phyloP scores from a whole-genome alignment of 495 filamentous ascomycete genomes.

The Neurospora discreta region DNA sequence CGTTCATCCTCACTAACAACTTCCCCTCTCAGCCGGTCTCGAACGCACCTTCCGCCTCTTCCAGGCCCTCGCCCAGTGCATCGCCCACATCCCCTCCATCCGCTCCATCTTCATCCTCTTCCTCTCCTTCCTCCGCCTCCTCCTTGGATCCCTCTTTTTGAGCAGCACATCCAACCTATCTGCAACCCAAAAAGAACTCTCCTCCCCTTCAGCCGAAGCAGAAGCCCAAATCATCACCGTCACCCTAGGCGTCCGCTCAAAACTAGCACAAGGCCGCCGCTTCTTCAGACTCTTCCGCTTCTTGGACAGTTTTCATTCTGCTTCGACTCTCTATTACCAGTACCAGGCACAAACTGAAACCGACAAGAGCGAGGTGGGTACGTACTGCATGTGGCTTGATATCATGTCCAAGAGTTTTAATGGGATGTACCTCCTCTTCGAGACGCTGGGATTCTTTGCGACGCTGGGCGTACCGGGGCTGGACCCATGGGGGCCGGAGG shows the following conservation, averaged over 20 bases:
- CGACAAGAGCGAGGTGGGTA: no score
- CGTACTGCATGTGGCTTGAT: constrained; percentile 16
- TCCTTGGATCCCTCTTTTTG: constrained; percentile 5
- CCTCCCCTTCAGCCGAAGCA: background rate
- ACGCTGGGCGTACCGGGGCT: constrained; percentile 41
- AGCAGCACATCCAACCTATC: background rate
- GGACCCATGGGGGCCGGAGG: constrained; percentile 16
- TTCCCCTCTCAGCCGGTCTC: constrained; percentile 34
- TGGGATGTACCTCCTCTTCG: constrained; percentile 38
- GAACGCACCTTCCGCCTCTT: constrained; percentile 53
- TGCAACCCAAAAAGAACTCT: background rate
- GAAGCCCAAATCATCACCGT: background rate
- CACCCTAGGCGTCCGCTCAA: constrained; percentile 18
- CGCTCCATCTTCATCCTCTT: constrained; percentile 14
- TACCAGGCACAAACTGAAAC: background rate
- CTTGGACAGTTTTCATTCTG: constrained; percentile 45
- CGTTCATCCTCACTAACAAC: constrained; percentile 1
- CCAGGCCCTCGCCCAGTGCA: constrained; percentile 34
- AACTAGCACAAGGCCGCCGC: constrained; percentile 34
- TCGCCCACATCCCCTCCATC: constrained; percentile 33
- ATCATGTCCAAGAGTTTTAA: constrained; percentile 30
- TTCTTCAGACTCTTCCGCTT: constrained; percentile 55
- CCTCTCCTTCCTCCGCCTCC: constrained; percentile 13
- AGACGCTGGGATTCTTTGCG: constrained; percentile 27
- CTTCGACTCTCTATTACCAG: constrained; percentile 20